Percentiles rank a stretch among this genome's conserved stretches.
These are phyloP conservation scores for Sclerotinia borealis DNA, from an alignment of 2,329 filamentous ascomycete genomes.

Conservation along the genomic window DNA sequence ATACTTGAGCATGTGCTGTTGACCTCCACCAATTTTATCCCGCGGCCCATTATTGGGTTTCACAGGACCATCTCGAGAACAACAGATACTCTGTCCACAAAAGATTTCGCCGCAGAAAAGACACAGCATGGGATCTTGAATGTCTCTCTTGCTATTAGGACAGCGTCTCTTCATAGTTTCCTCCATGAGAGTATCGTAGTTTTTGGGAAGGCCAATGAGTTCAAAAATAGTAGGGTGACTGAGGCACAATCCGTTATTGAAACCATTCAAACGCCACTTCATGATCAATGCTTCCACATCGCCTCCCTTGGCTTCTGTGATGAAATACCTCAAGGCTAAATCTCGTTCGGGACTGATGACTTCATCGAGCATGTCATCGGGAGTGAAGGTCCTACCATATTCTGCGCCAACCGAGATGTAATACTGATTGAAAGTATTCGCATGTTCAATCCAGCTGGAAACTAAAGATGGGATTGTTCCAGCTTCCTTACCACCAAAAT, in stretches of 20 bases:
- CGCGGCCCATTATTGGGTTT: constrained; percentile 33
- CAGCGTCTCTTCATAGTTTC: constrained; percentile 80
- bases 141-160: constrained; percentile 83
- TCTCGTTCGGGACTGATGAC: neutral
- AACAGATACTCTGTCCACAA: constrained; percentile 91
- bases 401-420: neutral
- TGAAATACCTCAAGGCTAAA: neutral
- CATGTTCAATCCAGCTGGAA: constrained; percentile 60
- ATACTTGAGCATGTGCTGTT: constrained; percentile 73
- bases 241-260: constrained; percentile 33
- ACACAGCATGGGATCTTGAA: constrained; percentile 86
- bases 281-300: neutral
- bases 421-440: neutral
- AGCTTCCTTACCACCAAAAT: constrained; percentile 31
- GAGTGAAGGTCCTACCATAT: too few relatives aligned
- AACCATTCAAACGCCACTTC: neutral
- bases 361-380: neutral
- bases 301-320: neutral
- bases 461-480: constrained; percentile 41
- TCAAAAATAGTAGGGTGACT: constrained; percentile 92
- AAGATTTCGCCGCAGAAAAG: constrained; percentile 96
- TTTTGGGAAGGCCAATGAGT: constrained; percentile 83
- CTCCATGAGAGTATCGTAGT: constrained; percentile 88
- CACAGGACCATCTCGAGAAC: constrained; percentile 53
- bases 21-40: constrained; percentile 68